Evolutionary conservation across 148 eudicot species (phyloP), one percentile per base, ranked within the genome.

Genomic region (Rhododendron henanense): DNA sequence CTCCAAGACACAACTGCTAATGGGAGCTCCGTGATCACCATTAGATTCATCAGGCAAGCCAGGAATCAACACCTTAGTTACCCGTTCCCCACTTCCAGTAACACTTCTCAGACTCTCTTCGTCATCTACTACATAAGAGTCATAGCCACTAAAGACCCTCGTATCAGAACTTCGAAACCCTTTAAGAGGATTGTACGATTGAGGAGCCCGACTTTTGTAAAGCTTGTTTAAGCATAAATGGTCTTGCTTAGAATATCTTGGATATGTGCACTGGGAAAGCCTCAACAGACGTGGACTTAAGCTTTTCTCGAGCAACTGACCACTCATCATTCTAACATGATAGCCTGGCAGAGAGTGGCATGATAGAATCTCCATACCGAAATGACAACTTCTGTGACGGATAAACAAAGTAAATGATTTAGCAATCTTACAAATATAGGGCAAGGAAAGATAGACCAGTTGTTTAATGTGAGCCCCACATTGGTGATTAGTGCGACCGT

Each of bases 1-100:
- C 88, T 96, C 97, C 98, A 95, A 92, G 57, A 86, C 90, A 89
- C 89, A 71, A 83, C 97, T 92, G 67, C 87, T 90, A 33, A 93
- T 91, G 6, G 91, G 78, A 88, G 99, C 97, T 88, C 88, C 89
- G 39, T 53, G 11, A 51, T 93, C 95, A 1, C 94, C 95, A 65
- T 88, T 90, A 18, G 94, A 85, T 76, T 92, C 94, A 89, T 91
- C 93, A 0, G 97, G 98, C 82, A 95, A 89, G 78, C 95, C 89
- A 13, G 99, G 99, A 87, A 96, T 92, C 86, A 87, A 50, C 74
- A 94, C 92, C 87, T 92, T 95, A 47, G 92, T 88, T 55, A 88
- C 79, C 47, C 90, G 84, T 37, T 91, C 88, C 44, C 47, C 89
- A 13, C 61, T 88, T 82, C 84, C 91, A 47, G 88, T 82, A 77